Evolutionary conservation across 345 rosid species (phyloP).

Genomic region (Hypericum perforatum): DNA sequence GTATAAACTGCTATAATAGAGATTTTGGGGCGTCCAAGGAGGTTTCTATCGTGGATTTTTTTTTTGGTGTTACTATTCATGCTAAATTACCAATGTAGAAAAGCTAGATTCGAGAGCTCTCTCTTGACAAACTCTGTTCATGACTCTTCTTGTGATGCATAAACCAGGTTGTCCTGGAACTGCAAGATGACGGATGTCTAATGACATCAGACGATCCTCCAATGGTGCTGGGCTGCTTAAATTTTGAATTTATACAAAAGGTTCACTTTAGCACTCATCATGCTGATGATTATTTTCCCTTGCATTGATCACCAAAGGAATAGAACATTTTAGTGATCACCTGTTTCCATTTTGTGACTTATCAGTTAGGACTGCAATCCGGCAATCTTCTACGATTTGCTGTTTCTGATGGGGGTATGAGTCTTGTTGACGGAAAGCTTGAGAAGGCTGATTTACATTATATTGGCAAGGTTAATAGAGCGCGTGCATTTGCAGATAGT

Average conservation of each 20-base stretch:
- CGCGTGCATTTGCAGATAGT: constrained; percentile 87
- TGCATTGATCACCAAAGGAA: neutral
- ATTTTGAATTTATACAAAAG: constrained; percentile 48
- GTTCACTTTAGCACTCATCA: constrained; percentile 23
- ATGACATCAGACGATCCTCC: constrained; percentile 86
- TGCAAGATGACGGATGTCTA: constrained; percentile 70
- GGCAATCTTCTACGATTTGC: constrained; percentile 71
- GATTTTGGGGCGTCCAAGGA: no score
- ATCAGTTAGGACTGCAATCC: constrained; percentile 47
- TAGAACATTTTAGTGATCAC: neutral
- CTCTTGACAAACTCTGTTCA: neutral
- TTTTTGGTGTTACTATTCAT: no score
- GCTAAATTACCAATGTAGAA: no score
- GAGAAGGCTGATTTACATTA: constrained; percentile 72
- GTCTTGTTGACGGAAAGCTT: constrained; percentile 66
- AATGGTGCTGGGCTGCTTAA: constrained; percentile 56
- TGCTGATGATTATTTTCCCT: neutral
- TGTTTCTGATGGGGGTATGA: constrained; percentile 63
- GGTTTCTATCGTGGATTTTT: no score
- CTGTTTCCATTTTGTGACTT: constrained; percentile 10
- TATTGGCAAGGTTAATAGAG: constrained; percentile 52
- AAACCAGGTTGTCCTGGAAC: constrained; percentile 70
- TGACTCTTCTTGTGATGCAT: neutral
- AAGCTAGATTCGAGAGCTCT: no score
- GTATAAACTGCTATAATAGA: no score